phyloP scores from a whole-genome alignment of 257 asterid species.

The Forsythia suspensa region DNA sequence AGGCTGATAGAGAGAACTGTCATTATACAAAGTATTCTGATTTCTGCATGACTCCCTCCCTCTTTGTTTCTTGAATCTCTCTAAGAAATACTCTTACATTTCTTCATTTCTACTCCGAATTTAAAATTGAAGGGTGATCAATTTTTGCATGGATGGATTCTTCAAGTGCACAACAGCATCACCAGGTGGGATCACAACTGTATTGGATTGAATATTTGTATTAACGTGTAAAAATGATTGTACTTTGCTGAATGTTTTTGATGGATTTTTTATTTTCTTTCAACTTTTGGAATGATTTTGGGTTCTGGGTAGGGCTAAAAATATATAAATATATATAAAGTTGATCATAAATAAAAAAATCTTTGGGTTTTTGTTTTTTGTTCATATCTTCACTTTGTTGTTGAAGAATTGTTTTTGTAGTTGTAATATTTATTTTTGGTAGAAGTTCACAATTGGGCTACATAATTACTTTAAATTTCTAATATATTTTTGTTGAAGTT shows the following conservation, averaged over 20 bases:
- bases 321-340: neutral
- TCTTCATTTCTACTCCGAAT: neutral
- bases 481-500: too few species aligned
- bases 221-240: neutral
- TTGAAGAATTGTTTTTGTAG: neutral
- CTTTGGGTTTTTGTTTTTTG: neutral
- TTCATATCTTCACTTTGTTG: neutral
- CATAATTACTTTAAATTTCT: too few species aligned
- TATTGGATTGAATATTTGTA: neutral
- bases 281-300: neutral
- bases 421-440: neutral
- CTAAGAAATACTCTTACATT: too few species aligned
- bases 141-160: conserved; percentile 56
- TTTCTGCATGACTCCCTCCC: neutral
- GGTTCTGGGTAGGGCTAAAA: neutral
- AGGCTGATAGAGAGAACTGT: neutral
- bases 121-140: neutral
- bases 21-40: neutral
- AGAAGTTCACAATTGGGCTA: too few species aligned
- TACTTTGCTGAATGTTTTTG: neutral
- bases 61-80: neutral
- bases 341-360: neutral
- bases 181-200: neutral
- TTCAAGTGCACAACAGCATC: neutral
- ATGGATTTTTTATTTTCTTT: neutral